Base-by-base conservation (phyloP, 345 rosid species). In the Stellera chamaejasme region DNA sequence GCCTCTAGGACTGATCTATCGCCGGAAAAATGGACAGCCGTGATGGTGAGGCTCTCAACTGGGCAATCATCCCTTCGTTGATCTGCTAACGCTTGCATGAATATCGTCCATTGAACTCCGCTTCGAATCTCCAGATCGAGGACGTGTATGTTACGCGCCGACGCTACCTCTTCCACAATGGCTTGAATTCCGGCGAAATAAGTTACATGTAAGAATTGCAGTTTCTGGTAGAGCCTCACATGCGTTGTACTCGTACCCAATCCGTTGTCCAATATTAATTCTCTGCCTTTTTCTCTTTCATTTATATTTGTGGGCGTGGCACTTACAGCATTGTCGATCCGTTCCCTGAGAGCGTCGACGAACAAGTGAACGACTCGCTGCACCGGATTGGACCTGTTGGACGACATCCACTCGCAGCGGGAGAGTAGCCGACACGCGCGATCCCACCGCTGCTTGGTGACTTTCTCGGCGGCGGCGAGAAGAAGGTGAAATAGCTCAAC, bases 11-110 rank as follows among this genome's bases (percentile, higher is more conserved):
- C 23, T 19, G 23, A 19, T 19, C 1, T 36, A 52, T 10, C 57
- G 23, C 23, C 43, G 5, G 16, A 10, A 2, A 69, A 10, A n/a
- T 56, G 67, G 13, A 78, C 65, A 0, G 81, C 76, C 2, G 86
- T 80, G 26, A 83, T 64, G 47, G 62, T 72, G 15, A 83, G 73
- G 43, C 50, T 66, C 64, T 72, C 63, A 8, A 83, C 23, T 0
- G 52, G 71, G n/a, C 43, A 45, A 0, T 27, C n/a, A 44, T 19
- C 23, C 23, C 23, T 19, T 19, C 15, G 41, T 57, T 50, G 27
- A n/a, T 8, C 11, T 41, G 63, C 46, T 4, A 48, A 7, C 8
- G 54, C 63, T 49, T 49, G 54, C 48, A 49, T 59, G 14, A 59
- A 49, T 10, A 28, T 46, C n/a, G 27, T 41, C 15, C 48, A 59